Conservation (phyloP, 1,284 basidiomycete species). For the Ganoderma lingzhi region DNA sequence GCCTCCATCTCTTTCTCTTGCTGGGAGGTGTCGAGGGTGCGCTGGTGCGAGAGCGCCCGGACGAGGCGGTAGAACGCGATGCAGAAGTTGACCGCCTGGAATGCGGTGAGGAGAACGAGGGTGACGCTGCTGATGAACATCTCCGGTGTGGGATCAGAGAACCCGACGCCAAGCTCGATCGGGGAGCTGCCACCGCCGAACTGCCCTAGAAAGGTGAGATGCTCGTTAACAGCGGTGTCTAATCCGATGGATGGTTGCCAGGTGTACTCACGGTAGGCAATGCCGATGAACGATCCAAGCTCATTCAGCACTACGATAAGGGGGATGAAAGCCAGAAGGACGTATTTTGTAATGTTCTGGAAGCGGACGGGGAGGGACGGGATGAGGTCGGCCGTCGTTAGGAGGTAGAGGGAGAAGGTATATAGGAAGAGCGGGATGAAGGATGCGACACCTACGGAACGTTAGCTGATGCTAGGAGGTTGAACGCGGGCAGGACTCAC, state of each 20-base stretch:
- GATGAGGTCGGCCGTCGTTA: slow-evolving; percentile 57
- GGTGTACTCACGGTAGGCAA: slow-evolving; percentile 57
- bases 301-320: slow-evolving; percentile 62
- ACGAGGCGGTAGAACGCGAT: slow-evolving; percentile 66
- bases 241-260: neutral
- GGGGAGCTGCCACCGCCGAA: slow-evolving; percentile 17
- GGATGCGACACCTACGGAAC: slow-evolving; percentile 56
- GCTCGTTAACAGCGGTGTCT: neutral
- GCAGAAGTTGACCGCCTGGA: slow-evolving; percentile 64
- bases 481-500: slow-evolving; percentile 42
- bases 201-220: slow-evolving; percentile 15
- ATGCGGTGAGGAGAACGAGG: slow-evolving; percentile 62
- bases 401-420: slow-evolving; percentile 60
- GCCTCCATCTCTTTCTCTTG: slow-evolving; percentile 49
- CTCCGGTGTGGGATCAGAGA: slow-evolving; percentile 48
- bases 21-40: slow-evolving; percentile 54
- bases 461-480: neutral
- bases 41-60: slow-evolving; percentile 56
- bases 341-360: slow-evolving; percentile 52
- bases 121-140: slow-evolving; percentile 65
- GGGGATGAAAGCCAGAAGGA: slow-evolving; percentile 63
- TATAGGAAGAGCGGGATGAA: slow-evolving; percentile 66
- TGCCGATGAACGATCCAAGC: slow-evolving; percentile 70
- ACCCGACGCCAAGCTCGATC: slow-evolving; percentile 50
- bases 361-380: slow-evolving; percentile 59